Evolutionary conservation across 257 asterid species (phyloP).

Genomic region (Coffea eugenioides): DNA sequence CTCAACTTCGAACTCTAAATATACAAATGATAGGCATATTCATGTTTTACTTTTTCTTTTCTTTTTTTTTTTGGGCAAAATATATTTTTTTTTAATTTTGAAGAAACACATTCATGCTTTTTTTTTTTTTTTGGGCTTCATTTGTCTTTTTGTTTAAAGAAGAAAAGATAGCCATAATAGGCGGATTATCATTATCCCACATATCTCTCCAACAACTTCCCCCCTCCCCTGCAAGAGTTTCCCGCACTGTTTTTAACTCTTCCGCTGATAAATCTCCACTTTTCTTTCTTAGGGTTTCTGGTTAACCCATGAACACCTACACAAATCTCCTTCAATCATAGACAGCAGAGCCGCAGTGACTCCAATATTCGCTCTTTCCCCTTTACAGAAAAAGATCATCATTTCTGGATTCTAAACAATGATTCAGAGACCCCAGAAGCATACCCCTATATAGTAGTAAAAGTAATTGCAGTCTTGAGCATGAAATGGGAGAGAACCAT

Average conservation of each 20-base stretch:
- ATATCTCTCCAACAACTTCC: conserved; percentile 6
- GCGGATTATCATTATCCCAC: not conserved
- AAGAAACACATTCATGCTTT: too few relatives aligned
- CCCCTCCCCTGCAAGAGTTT: not conserved
- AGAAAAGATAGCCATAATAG: not conserved
- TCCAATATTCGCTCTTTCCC: not conserved
- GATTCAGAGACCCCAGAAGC: not conserved
- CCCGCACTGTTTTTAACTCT: not conserved
- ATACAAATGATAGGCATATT: too few relatives aligned
- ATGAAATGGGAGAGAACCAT: conserved; percentile 39
- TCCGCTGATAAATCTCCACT: not conserved
- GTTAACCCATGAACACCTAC: not conserved
- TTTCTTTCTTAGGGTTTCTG: conserved; percentile 29
- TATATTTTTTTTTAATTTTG: too few relatives aligned
- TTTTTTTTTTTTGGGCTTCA: too few relatives aligned
- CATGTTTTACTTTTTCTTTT: too few relatives aligned
- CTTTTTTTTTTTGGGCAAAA: too few relatives aligned
- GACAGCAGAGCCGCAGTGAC: not conserved
- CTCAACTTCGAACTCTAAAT: too few relatives aligned
- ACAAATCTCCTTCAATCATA: not conserved
- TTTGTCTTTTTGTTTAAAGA: not conserved
- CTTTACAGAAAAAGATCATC: not conserved
- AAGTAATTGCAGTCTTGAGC: conserved; percentile 46
- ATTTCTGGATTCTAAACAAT: not conserved
- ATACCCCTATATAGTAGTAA: not conserved